Conservation (phyloP, 2,329 filamentous ascomycete species). For the Fusarium stilboides region DNA sequence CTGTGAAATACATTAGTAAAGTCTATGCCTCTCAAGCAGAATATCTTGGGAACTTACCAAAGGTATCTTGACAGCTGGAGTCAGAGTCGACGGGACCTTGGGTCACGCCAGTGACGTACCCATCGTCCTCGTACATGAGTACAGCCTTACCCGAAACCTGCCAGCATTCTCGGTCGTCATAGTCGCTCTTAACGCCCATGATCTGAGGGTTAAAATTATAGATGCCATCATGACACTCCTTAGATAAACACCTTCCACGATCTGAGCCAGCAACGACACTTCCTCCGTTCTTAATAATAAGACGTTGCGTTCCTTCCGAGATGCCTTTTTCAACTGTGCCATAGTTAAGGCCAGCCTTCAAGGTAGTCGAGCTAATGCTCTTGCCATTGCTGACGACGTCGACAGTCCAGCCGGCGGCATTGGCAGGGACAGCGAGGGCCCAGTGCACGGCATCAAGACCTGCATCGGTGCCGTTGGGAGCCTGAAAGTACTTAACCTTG, state of each 20-base stretch:
- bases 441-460: background rate
- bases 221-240: slow-evolving; percentile 3
- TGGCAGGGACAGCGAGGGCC: background rate
- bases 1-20: no score
- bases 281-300: background rate
- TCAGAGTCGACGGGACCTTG: background rate
- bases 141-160: background rate
- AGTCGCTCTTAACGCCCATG: background rate
- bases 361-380: background rate
- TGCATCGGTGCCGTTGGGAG: background rate
- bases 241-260: background rate
- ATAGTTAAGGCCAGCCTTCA: background rate
- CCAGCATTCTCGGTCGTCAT: slow-evolving; percentile 1
- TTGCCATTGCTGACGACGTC: background rate
- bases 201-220: slow-evolving; percentile 1
- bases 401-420: background rate
- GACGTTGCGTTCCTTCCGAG: background rate
- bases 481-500: background rate
- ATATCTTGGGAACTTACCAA: no score
- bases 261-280: background rate
- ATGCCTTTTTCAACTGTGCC: background rate
- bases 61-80: no score
- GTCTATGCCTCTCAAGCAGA: no score
- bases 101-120: background rate
- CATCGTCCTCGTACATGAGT: background rate